Conservation (phyloP, 2,329 filamentous ascomycete genomes). For the Xylariales sp. region DNA sequence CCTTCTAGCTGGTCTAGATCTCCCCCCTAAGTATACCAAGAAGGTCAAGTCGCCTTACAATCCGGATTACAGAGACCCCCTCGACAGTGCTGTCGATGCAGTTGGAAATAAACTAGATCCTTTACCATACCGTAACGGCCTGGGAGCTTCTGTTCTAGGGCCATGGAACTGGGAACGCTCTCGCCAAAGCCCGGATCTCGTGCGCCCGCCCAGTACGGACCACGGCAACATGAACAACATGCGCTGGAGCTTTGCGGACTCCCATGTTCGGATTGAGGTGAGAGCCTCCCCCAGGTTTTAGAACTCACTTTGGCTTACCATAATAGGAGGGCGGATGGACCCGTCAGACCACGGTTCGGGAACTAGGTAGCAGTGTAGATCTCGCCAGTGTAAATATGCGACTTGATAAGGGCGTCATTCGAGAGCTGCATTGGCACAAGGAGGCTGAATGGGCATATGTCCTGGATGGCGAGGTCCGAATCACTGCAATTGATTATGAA, state of each 20-base stretch:
- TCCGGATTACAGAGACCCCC: conserved; percentile 68
- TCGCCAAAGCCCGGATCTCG: conserved; percentile 75
- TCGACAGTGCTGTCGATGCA: conserved; percentile 72
- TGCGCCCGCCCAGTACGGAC: conserved; percentile 79
- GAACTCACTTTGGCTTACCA: neutral
- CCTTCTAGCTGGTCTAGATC: conserved; percentile 61
- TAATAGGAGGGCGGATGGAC: conserved; percentile 79
- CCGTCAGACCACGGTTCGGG: conserved; percentile 75
- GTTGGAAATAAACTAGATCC: conserved; percentile 71
- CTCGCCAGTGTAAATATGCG: conserved; percentile 84
- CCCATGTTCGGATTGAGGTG: conserved; percentile 72
- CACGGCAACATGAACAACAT: conserved; percentile 77
- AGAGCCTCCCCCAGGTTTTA: conserved; percentile 32
- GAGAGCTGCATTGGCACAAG: conserved; percentile 85
- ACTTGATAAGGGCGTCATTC: conserved; percentile 76
- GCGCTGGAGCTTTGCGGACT: conserved; percentile 77
- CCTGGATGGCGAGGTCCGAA: conserved; percentile 75
- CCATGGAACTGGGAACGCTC: conserved; percentile 76
- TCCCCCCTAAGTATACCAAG: conserved; percentile 58
- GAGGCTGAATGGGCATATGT: conserved; percentile 84
- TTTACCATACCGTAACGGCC: conserved; percentile 71
- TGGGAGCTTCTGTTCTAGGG: conserved; percentile 74
- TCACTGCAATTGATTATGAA: conserved; percentile 79
- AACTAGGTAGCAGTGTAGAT: conserved; percentile 74
- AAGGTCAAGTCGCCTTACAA: conserved; percentile 64